These are phyloP conservation scores for Pythium myriotylum DNA, from an alignment of 352 stramenopile genomes.

Conservation along the genomic window DNA sequence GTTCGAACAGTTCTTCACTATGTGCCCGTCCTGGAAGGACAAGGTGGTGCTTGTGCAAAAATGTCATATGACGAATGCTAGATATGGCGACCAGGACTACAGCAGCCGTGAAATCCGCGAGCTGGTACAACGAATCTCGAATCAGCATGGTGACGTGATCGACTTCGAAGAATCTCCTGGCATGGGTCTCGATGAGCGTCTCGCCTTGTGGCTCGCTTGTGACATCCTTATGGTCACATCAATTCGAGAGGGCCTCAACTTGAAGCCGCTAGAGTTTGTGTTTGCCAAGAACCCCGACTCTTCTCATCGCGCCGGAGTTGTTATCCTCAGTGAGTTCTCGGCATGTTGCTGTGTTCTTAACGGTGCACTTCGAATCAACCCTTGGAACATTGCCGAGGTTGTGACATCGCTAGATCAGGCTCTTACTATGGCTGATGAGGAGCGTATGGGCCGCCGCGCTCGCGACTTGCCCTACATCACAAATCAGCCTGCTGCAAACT, in stretches of 20 bases:
- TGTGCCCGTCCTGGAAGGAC: constrained; percentile 94
- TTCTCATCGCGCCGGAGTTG: constrained; percentile 87
- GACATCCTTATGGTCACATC: constrained; percentile 96
- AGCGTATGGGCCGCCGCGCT: constrained; percentile 88
- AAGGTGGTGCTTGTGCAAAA: constrained; percentile 96
- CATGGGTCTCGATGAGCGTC: constrained; percentile 88
- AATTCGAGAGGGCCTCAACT: constrained; percentile 97
- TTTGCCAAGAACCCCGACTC: constrained; percentile 74
- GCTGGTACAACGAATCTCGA: constrained; percentile 80
- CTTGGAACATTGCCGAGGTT: constrained; percentile 95
- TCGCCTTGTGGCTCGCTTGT: constrained; percentile 94
- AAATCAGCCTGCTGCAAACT: constrained; percentile 90
- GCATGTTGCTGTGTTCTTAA: constrained; percentile 96
- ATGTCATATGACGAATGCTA: constrained; percentile 84
- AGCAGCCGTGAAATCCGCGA: constrained; percentile 84
- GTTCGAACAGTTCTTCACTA: constrained; percentile 95
- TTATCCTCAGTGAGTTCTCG: constrained; percentile 97
- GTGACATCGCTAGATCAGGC: constrained; percentile 93
- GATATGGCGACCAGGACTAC: constrained; percentile 91
- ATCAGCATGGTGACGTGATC: constrained; percentile 71
- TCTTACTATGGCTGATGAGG: constrained; percentile 90
- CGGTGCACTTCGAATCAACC: constrained; percentile 95
- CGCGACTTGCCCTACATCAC: constrained; percentile 97
- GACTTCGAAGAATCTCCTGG: constrained; percentile 89
- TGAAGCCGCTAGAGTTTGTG: constrained; percentile 96